Percentiles rank a stretch among this genome's conserved stretches.
These are phyloP conservation scores for Pyrenophora tritici-repentis DNA, from an alignment of 2,329 filamentous ascomycete genomes.

Conservation along the genomic window DNA sequence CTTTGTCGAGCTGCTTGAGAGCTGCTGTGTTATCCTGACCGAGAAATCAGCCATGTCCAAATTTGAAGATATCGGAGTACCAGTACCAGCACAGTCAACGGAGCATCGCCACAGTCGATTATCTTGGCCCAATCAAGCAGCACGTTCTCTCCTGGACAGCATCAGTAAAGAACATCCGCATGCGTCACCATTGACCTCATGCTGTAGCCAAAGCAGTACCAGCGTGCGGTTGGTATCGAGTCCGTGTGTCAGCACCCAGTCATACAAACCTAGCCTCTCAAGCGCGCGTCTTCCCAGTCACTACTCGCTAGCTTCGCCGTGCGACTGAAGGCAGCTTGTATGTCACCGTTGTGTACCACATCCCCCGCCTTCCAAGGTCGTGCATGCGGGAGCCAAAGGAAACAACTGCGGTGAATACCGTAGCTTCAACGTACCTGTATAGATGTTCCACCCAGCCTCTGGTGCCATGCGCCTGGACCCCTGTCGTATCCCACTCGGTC, in stretches of 20 bases:
- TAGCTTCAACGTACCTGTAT: constrained; percentile 50
- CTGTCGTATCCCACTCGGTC: constrained; percentile 57
- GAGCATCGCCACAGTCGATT: constrained; percentile 61
- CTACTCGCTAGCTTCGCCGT: neutral
- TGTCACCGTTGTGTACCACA: neutral
- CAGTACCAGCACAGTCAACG: constrained; percentile 54
- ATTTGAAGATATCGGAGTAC: neutral
- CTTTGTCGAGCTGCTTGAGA: constrained; percentile 57
- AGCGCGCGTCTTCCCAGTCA: neutral
- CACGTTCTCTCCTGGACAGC: constrained; percentile 45
- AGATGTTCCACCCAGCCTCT: constrained; percentile 52
- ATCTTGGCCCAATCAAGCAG: constrained; percentile 57
- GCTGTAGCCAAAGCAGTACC: too few species aligned
- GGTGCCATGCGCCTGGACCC: constrained; percentile 56
- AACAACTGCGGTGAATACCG: neutral
- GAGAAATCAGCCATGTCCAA: neutral
- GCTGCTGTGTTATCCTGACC: constrained; percentile 60
- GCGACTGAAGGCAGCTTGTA: neutral
- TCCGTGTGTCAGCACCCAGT: too few species aligned
- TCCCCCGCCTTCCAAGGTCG: neutral
- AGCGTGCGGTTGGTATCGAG: too few species aligned
- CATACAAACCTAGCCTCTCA: neutral
- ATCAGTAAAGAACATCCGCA: neutral
- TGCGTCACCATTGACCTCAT: too few species aligned
- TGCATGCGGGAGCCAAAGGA: neutral